phyloP scores from a whole-genome alignment of 345 rosid genomes.

The Brassica carinata region DNA sequence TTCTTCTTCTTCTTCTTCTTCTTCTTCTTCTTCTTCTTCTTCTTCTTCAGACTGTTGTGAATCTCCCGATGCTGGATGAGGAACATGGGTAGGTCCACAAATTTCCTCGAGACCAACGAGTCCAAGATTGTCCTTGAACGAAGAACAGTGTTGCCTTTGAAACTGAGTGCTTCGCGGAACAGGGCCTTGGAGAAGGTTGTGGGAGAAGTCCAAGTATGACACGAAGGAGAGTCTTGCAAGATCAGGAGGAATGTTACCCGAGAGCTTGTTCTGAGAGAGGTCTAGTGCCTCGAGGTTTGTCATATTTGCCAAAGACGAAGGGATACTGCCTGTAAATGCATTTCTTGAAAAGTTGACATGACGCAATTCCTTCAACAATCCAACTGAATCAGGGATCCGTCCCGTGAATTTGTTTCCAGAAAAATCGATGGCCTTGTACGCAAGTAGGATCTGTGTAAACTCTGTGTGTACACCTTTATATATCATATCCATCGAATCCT shows the following conservation, averaged over 20 bases:
- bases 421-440: not conserved
- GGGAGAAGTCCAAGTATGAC: not conserved
- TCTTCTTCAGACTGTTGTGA: not conserved
- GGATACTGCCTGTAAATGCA: not conserved
- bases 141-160: not conserved
- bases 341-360: not conserved
- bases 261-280: not conserved
- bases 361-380: not conserved
- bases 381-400: not conserved
- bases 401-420: not conserved
- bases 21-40: not conserved
- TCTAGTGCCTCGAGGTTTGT: not conserved
- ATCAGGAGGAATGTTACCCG: not conserved
- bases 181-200: not conserved
- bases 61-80: not conserved
- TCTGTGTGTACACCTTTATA: not conserved
- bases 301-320: not conserved
- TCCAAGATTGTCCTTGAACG: not conserved
- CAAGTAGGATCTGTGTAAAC: not conserved
- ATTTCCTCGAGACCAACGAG: not conserved
- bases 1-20: not conserved
- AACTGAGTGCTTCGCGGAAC: not conserved
- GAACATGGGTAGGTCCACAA: not conserved
- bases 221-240: not conserved
- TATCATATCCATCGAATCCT: not conserved